A percentile compares a stretch with the other conserved stretches of the same genome.
These are phyloP conservation scores for Populus alba DNA, from an alignment of 345 rosid genomes.

Conservation along the genomic window DNA sequence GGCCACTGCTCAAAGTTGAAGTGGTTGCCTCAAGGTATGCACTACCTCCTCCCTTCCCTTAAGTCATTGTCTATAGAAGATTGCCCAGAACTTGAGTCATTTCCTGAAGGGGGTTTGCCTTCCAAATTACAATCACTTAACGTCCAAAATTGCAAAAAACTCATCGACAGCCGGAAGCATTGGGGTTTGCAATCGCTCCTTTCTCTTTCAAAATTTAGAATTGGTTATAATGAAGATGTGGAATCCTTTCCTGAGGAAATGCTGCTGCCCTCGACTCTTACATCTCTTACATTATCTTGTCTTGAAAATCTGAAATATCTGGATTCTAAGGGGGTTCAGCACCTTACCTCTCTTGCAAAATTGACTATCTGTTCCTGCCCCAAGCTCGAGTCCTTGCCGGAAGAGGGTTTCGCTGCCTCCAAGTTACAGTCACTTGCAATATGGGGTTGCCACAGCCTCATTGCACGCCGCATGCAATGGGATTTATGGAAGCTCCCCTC, in stretches of 20 bases:
- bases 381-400: slow-evolving; percentile 1
- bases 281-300: background rate
- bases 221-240: background rate
- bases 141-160: slow-evolving; percentile 6
- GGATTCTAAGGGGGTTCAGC: background rate
- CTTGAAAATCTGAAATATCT: slow-evolving; percentile 4
- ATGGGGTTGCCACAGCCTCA: no score
- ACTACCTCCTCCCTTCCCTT: no score
- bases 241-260: slow-evolving; percentile 14
- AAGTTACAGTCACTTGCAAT: no score
- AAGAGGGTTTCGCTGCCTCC: background rate
- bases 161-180: background rate
- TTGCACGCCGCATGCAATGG: no score
- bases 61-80: no score
- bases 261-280: slow-evolving; percentile 15
- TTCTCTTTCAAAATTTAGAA: background rate
- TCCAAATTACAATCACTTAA: background rate
- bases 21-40: slow-evolving; percentile 3
- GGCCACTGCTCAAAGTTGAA: no score
- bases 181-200: slow-evolving; percentile 18
- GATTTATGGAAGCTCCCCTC: no score
- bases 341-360: slow-evolving; percentile 2
- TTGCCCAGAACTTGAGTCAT: no score
- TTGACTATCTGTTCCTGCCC: background rate
- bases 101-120: slow-evolving; percentile 14